Base-by-base conservation (phyloP, 495 filamentous ascomycete species). In the Barbatosphaeria neglecta region DNA sequence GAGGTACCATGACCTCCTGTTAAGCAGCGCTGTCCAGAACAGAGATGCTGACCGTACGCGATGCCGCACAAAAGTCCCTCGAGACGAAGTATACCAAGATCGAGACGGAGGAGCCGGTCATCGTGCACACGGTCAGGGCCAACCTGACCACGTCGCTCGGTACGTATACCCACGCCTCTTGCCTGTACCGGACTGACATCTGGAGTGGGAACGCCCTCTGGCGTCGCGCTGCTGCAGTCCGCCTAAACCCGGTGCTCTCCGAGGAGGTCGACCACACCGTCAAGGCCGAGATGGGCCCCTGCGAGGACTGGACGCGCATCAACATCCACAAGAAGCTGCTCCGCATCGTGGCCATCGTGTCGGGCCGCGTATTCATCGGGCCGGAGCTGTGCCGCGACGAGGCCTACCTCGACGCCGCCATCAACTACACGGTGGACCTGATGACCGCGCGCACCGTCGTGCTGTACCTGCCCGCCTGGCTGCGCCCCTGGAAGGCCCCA, bases 291-390 rank as follows among this genome's bases (percentile, higher is more conserved):
- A 43, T 69, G 17, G 55, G 55, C 1, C 48, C 52, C 0, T 65
- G 62, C 27, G 43, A 56, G n/a, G 66, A 66, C 46, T 75, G 68
- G 69, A 73, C 60, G 1, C 25, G 60, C 4, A 41, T 74, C 19
- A 49, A 50, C 22, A 57, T 72, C 31, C 67, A 74, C 50, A 28
- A 45, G 1, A 61, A 53, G 6, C 33, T 75, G 1, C 54, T 69
- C 1, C 63, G 65, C 11, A 69, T 80, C 11, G 70, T 84, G 1
- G 76, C 76, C 31, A 70, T 68, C 6, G 46, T 80, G 18, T 79
- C 79, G 0, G 73, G 76, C n/a, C 60, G 77, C 13, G 59, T 76
- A 6, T 83, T 83, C 43, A 61, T 82, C 41, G 81, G 79, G 18
- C 51, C 65, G 5, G 64, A 70, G 10, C 50, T 78, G 37, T 75